phyloP scores from a whole-genome alignment of 345 rosid species.

The Brassica juncea region DNA sequence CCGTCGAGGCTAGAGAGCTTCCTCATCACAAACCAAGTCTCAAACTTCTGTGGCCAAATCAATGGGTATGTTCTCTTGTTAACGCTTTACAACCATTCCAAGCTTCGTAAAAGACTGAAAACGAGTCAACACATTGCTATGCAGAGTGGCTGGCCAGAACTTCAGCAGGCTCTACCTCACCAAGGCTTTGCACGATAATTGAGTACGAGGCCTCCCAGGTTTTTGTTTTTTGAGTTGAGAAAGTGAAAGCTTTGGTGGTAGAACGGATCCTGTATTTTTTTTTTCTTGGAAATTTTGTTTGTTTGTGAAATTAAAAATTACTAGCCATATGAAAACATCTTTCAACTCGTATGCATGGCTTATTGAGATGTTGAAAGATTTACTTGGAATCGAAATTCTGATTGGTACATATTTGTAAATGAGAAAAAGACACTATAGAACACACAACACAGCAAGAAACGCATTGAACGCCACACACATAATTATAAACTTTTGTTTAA shows the following conservation, averaged over 20 bases:
- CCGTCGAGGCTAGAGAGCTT: constrained; percentile 96
- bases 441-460: not conserved
- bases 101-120: not conserved
- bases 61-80: constrained; percentile 67
- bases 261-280: constrained; percentile 11
- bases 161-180: constrained; percentile 76
- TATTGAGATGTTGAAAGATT: not conserved
- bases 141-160: constrained; percentile 97
- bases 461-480: not conserved
- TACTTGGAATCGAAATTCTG: not conserved
- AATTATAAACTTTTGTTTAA: not conserved
- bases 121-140: constrained; percentile 10
- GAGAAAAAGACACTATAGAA: not conserved
- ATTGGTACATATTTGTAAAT: not conserved
- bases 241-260: constrained; percentile 18
- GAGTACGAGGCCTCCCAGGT: constrained; percentile 25
- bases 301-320: not conserved
- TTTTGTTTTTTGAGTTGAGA: constrained; percentile 11
- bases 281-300: constrained; percentile 1
- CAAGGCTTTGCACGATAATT: constrained; percentile 85
- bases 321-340: not conserved
- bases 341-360: not conserved
- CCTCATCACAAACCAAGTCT: constrained; percentile 84
- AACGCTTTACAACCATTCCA: not conserved
- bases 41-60: constrained; percentile 96